Evolutionary conservation across 164 flowering plant genomes (phyloP).

Genomic region (Platanus orientalis): DNA sequence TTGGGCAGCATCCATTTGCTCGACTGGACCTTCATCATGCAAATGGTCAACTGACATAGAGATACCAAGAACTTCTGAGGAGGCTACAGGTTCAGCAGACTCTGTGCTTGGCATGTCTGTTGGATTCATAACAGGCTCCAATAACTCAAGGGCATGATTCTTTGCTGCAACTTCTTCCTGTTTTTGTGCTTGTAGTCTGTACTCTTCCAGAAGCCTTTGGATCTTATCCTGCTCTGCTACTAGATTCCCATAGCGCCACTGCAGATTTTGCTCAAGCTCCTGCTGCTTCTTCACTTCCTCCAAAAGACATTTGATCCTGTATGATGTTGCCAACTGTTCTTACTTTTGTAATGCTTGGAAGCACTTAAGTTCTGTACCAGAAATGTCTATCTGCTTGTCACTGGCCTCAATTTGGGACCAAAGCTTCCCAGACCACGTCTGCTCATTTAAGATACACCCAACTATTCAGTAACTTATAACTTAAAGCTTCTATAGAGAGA

Average conservation of each 20-base stretch:
- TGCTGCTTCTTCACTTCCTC: constrained; percentile 88
- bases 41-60: constrained; percentile 8
- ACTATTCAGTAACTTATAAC: background rate
- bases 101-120: constrained; percentile 11
- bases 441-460: constrained; percentile 14
- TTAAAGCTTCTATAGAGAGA: background rate
- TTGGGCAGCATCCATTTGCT: constrained; percentile 11
- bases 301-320: constrained; percentile 59
- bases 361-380: constrained; percentile 89
- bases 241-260: constrained; percentile 63
- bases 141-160: constrained; percentile 26
- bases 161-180: constrained; percentile 53
- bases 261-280: constrained; percentile 71
- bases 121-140: constrained; percentile 17
- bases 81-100: constrained; percentile 3
- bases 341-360: constrained; percentile 82
- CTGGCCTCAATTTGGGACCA: constrained; percentile 78
- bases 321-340: constrained; percentile 70
- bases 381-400: constrained; percentile 83
- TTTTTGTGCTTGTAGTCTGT: constrained; percentile 38
- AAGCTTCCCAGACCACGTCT: constrained; percentile 61
- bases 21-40: constrained; percentile 6
- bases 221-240: constrained; percentile 53
- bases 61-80: constrained; percentile 1
- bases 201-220: constrained; percentile 34